Evolutionary conservation across 1,139 yeast genomes (phyloP).

Genomic region (Hemisphaericaspora lyxosophila): DNA sequence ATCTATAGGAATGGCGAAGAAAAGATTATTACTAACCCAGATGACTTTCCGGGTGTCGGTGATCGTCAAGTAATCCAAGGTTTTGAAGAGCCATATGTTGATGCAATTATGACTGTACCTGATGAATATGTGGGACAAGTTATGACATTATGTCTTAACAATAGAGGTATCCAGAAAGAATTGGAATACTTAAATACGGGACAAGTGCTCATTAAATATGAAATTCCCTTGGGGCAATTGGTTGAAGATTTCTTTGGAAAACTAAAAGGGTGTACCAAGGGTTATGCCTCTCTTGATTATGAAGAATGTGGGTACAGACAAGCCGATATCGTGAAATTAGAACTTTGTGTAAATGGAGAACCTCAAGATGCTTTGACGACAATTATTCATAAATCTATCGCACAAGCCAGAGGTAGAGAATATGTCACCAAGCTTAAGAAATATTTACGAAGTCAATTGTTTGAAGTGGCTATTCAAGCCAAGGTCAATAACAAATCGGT

Average conservation of each 20-base stretch:
- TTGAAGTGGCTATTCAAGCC: slow-evolving; percentile 93
- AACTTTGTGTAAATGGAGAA: slow-evolving; percentile 82
- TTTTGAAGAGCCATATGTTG: slow-evolving; percentile 85
- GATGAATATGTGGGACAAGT: slow-evolving; percentile 85
- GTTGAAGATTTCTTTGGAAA: slow-evolving; percentile 96
- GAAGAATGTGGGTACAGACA: slow-evolving; percentile 87
- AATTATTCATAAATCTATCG: slow-evolving; percentile 80
- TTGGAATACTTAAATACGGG: slow-evolving; percentile 76
- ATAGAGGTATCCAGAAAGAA: slow-evolving; percentile 81
- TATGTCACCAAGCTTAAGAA: slow-evolving; percentile 83
- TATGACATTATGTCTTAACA: slow-evolving; percentile 79
- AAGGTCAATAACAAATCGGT: slow-evolving; percentile 77
- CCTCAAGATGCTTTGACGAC: slow-evolving; percentile 93
- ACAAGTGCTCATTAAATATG: slow-evolving; percentile 77
- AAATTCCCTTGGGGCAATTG: slow-evolving; percentile 81
- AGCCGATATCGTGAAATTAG: slow-evolving; percentile 83
- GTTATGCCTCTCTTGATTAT: slow-evolving; percentile 92
- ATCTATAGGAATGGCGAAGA: slow-evolving; percentile 64
- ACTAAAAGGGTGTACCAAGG: slow-evolving; percentile 83
- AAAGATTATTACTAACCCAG: slow-evolving; percentile 78
- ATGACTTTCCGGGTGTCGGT: slow-evolving; percentile 75
- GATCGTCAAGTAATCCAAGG: slow-evolving; percentile 49
- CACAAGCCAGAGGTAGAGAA: slow-evolving; percentile 69
- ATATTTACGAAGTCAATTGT: slow-evolving; percentile 75
- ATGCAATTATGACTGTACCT: slow-evolving; percentile 89